Evolutionary conservation across 2,329 filamentous ascomycete genomes (phyloP), one percentile per base, ranked within the genome.

Genomic region (Botrytis squamosa): DNA sequence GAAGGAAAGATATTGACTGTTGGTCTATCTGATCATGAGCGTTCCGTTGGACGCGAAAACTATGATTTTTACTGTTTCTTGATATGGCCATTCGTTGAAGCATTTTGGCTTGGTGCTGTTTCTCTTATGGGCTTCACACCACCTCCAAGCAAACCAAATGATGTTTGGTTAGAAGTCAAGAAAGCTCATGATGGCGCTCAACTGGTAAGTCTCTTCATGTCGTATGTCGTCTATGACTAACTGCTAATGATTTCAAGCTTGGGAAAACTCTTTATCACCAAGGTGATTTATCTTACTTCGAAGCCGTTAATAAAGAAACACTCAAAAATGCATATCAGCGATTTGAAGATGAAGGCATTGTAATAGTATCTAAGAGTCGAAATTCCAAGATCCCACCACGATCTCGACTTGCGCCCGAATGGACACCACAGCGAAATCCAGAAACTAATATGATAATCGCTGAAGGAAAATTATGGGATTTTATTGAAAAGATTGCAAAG

Each of bases 21-120:
- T 55, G 93, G 94, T 7, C 85, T 99, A 12, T 91, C 92, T 29
- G 89, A 92, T 9, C 84, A 88, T 4, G 96, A 99, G 82, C 88
- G 95, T 29, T 86, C 88, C 44, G 90, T 88, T 10, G 96, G 96
- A 1, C 87, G 95, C 55, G 96, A 99, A 82, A 98, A 98, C 79
- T 99, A 93, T 80, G 96, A 99, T 81, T 99, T 99, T 83, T 98
- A 98, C 84, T 98, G 95, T 84, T 99, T 98, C 86, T 84, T 99
- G 33, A 94, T 99, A 76, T 99, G 96, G 96, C 96, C 96, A 0
- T 99, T 99, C 78, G 95, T 98, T 77, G 96, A 99, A 83, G 92
- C 95, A 0, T 92, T 89, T 70, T 99, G 96, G 96, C 88, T 99
- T 1, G 95, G 94, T 18, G 92, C 94, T 0, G 92, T 98, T 0